These are phyloP conservation scores for Candida insectalens DNA, from an alignment of 805 yeast species.

Conservation along the genomic window DNA sequence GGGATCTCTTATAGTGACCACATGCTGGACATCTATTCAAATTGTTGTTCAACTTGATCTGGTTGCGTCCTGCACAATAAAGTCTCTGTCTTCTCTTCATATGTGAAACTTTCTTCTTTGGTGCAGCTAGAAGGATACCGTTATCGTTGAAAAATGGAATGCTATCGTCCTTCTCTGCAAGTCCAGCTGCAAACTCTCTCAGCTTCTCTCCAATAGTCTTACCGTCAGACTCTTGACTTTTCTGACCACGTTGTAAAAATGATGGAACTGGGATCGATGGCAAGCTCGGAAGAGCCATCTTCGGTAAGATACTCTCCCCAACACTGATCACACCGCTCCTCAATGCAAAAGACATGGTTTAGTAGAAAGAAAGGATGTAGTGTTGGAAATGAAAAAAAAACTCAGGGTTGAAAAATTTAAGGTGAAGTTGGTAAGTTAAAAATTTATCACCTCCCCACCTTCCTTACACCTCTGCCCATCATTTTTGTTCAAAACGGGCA, in stretches of 20 bases:
- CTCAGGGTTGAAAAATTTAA: not conserved
- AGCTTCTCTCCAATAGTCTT: slow-evolving; percentile 26
- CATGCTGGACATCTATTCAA: slow-evolving; percentile 92
- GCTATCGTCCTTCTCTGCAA: slow-evolving; percentile 3
- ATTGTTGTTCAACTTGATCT: slow-evolving; percentile 63
- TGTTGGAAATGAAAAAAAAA: not conserved
- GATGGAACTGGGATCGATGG: slow-evolving; percentile 12
- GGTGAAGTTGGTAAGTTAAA: not conserved
- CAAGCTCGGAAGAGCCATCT: slow-evolving; percentile 10
- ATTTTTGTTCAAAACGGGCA: too few species aligned
- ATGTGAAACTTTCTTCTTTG: slow-evolving; percentile 88
- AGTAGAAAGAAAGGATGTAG: not conserved
- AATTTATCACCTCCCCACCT: too few species aligned
- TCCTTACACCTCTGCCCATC: too few species aligned
- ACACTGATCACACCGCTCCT: slow-evolving; percentile 6
- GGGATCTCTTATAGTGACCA: slow-evolving; percentile 85
- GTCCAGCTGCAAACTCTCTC: slow-evolving; percentile 25
- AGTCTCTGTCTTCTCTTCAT: slow-evolving; percentile 77
- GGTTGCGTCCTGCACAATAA: slow-evolving; percentile 76
- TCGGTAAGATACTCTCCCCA: slow-evolving; percentile 9
- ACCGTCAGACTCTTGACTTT: slow-evolving; percentile 7
- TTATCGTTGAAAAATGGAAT: slow-evolving; percentile 43
- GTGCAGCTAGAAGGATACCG: slow-evolving; percentile 82
- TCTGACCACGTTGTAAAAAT: slow-evolving; percentile 9
- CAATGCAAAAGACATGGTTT: slow-evolving; percentile 7